Evolutionary conservation across 73 alveolate genomes (phyloP), one percentile per base, ranked within the genome.

Genomic region (Uronychia binucleata): DNA sequence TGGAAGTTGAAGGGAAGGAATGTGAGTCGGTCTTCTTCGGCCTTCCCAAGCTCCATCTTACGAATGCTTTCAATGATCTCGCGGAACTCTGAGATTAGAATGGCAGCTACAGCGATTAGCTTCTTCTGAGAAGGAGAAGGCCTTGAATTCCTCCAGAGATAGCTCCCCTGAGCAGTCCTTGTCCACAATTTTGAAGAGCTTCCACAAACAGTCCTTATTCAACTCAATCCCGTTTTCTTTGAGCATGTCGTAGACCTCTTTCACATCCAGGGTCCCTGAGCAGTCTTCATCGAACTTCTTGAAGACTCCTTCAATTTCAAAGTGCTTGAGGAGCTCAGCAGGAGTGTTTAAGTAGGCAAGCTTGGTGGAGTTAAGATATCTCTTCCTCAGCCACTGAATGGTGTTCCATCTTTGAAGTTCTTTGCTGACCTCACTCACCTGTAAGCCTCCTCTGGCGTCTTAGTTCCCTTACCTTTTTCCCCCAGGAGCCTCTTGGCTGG

Each of bases 251-350:
- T 26, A 76, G 30, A 83, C 34, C 30, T 83, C 90, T 34, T 83
- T 33, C 32, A 79, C 58, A 76, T 83, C 85, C 0, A 83, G 60
- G 31, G 90, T 60, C 35, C 58, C 58, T 8, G 89, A 80, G 29
- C 79, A 59, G 57, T 87, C 93, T 74, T 87, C 93, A 74, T 87
- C 93, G 58, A 87, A 87, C 58, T 81, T 87, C 59, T 80, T 59
- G 84, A 87, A 87, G 1, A 82, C 86, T 58, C 33, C 77, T 67
- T 87, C 74, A 0, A 87, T 87, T 26, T 87, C 89, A 57, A 60
- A 67, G 29, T 87, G 81, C 78, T 81, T 82, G 81, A 35, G 58
- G 0, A 80, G 81, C 78, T 87, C 88, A 58, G 84, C 27, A 33
- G 85, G 84, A 14, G 84, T 80, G 58, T 87, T 79, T 28, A 80